Evolutionary conservation across 2,329 filamentous ascomycete genomes (phyloP).

Genomic region (Colletotrichum trifolii): DNA sequence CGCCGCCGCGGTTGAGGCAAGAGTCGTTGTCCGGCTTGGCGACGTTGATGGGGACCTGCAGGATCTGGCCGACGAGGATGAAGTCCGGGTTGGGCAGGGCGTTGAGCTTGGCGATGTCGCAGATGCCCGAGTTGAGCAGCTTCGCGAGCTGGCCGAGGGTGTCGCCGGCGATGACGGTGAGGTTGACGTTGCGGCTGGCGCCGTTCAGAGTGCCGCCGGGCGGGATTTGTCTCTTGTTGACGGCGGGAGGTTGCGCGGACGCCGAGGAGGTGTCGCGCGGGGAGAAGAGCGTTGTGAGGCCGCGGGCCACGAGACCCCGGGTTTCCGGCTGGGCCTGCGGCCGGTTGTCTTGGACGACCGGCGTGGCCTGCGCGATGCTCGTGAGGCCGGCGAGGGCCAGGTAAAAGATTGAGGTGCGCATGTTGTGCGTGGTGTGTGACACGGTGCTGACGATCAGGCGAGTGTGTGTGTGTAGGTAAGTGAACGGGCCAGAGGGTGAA

Average conservation of each 20-base stretch:
- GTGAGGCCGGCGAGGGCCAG: conserved; percentile 20
- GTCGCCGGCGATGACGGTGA: conserved; percentile 15
- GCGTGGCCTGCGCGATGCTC: conserved; percentile 18
- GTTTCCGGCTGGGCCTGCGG: conserved; percentile 1
- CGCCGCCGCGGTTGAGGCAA: conserved; percentile 25
- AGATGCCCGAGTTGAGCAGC: conserved; percentile 32
- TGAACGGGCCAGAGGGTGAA: neutral
- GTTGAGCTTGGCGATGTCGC: conserved; percentile 31
- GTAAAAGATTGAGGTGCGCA: conserved; percentile 24
- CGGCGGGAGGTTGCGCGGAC: conserved; percentile 9
- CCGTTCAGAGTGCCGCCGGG: conserved; percentile 5
- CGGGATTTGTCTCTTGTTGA: conserved; percentile 5
- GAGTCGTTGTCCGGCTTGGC: conserved; percentile 26
- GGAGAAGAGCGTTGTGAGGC: conserved; percentile 4
- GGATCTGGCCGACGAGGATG: conserved; percentile 13
- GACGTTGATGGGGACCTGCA: conserved; percentile 22
- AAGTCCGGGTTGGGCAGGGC: conserved; percentile 26
- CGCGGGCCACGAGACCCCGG: conserved; percentile 10
- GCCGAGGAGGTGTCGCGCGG: neutral
- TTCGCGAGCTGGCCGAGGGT: conserved; percentile 25
- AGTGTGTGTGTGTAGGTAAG: neutral
- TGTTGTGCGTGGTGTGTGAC: neutral
- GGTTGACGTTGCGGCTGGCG: conserved; percentile 20
- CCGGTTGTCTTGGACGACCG: neutral
- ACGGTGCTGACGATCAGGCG: neutral